Evolutionary conservation across 305 asterid genomes (phyloP), one percentile per base, ranked within the genome.

Genomic region (Fraxinus nigra): DNA sequence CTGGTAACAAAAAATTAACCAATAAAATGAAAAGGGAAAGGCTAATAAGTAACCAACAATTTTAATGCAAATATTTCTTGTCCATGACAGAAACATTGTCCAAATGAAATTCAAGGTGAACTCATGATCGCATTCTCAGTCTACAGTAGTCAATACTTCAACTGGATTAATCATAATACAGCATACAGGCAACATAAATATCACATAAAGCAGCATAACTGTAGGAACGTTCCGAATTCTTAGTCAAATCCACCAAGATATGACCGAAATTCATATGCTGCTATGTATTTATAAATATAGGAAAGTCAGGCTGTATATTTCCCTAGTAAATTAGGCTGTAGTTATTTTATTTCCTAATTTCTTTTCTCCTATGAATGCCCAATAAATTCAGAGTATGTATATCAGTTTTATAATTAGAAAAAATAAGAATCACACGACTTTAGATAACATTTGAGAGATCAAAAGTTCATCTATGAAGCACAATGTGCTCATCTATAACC

Each of bases 391-490:
- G 13, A 40, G 54, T 46, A n/a, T 3, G n/a, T 46, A 46, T 4
- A 46, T 11, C 54, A 46, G 54, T 46, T 46, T 13, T 43, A 43
- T 11, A 11, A 46, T 5, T 40, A 46, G 14, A 13, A 46, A 46
- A 46, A 46, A 2, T 46, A 11, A 46, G n/a, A 46, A 46, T 11
- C 54, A 3, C n/a, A 0, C 0, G n/a, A 46, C n/a, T 46, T 11
- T 3, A 46, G 4, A 46, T 46, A 46, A 61, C 67, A 79, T 20
- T 37, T 40, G 51, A 48, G 59, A 0, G 2, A 48, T 48, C 7
- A 46, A 46, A 46, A 61, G 70, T 61, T 61, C 9, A 80, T 40
- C 73, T 59, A 22, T 43, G 51, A 43, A 46, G 63, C 82, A 65
- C 34, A 43, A 56, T 38, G 9, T 20, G 51, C 30, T 48, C 11